These are phyloP conservation scores for Ophiosphaerella narmari DNA, from an alignment of 2,329 filamentous ascomycete species.

Conservation along the genomic window DNA sequence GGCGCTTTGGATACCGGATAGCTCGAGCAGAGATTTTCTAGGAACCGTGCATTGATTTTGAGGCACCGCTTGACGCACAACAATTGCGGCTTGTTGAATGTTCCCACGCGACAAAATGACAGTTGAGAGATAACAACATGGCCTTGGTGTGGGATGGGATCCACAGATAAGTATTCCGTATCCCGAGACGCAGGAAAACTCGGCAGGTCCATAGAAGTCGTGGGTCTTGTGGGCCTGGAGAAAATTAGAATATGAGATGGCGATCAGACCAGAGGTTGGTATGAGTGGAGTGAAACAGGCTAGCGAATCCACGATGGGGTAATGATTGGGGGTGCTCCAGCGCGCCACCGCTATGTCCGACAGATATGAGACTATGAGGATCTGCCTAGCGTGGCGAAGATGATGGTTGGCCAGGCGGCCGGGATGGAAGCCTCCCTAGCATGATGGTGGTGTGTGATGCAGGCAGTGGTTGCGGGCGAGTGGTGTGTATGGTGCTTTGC, in stretches of 20 bases:
- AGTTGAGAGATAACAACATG: background rate
- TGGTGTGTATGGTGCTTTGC: too few relatives aligned
- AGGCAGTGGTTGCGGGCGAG: too few relatives aligned
- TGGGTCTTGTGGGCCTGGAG: constrained; percentile 1
- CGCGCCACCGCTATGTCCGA: background rate
- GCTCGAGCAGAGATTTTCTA: background rate
- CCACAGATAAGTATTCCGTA: constrained; percentile 1
- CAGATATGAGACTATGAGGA: too few relatives aligned
- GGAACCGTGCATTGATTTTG: background rate
- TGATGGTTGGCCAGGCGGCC: too few relatives aligned
- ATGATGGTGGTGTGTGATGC: too few relatives aligned
- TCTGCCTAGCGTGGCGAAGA: too few relatives aligned
- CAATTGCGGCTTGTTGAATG: background rate
- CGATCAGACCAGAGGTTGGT: constrained; percentile 10
- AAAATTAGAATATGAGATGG: background rate
- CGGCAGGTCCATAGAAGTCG: background rate
- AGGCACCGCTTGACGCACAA: background rate
- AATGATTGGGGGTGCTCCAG: constrained; percentile 3
- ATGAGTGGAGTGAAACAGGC: constrained; percentile 26
- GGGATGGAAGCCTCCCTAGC: too few relatives aligned
- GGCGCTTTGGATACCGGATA: background rate
- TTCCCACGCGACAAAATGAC: constrained; percentile 1
- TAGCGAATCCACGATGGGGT: background rate
- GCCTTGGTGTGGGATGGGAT: background rate
- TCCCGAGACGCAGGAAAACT: background rate